A percentile compares a stretch with the other conserved stretches of the same genome.
Conservation (phyloP, 169 alveolate species). For the Plasmodium reichenowi region DNA sequence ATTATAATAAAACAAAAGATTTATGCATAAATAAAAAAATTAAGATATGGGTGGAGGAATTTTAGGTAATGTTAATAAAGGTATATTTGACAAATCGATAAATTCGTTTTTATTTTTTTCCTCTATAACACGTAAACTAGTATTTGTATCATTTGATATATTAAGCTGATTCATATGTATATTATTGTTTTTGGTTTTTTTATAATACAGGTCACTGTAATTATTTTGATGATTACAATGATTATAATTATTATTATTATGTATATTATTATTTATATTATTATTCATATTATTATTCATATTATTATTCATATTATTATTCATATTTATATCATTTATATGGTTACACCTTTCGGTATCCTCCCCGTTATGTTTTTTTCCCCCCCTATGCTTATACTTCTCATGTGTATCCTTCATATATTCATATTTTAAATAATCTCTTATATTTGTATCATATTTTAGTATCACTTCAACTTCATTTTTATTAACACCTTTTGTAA, state of each 20-base stretch:
- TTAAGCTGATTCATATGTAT: too few species aligned
- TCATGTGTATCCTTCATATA: too few species aligned
- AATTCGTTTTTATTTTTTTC: background rate
- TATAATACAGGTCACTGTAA: too few species aligned
- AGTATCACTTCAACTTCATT: slow-evolving; percentile 41
- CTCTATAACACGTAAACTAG: background rate
- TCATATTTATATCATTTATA: background rate
- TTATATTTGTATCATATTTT: slow-evolving; percentile 16
- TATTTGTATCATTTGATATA: background rate
- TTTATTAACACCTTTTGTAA: slow-evolving; percentile 11
- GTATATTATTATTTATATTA: background rate
- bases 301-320: background rate
- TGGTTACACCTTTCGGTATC: too few species aligned
- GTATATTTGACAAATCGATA: slow-evolving; percentile 38
- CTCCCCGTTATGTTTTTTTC: background rate
- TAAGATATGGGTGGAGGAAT: slow-evolving; percentile 72
- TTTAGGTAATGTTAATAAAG: slow-evolving; percentile 43
- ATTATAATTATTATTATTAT: background rate
- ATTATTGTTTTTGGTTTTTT: too few species aligned
- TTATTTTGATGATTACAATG: background rate
- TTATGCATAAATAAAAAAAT: background rate
- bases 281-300: background rate
- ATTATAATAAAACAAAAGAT: background rate
- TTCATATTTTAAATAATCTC: too few species aligned
- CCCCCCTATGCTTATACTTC: too few species aligned